Conservation (phyloP, 2,329 filamentous ascomycete genomes). For the Myriosclerotinia scirpicola region DNA sequence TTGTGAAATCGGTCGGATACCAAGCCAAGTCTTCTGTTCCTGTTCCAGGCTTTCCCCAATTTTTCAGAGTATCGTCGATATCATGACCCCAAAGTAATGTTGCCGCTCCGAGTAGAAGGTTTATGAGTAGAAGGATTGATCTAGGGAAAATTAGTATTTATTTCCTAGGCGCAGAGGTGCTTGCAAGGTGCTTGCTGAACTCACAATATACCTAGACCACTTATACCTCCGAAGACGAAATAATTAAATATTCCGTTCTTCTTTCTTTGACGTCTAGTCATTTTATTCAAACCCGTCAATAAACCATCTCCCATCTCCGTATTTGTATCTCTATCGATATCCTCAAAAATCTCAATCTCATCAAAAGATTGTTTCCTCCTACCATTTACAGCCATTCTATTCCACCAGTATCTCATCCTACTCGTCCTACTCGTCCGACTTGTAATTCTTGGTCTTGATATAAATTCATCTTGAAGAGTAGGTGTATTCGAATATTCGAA, state of each 20-base stretch:
- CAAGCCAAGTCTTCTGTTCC: slow-evolving; percentile 45
- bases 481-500: slow-evolving; percentile 26
- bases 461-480: slow-evolving; percentile 27
- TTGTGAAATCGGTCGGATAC: slow-evolving; percentile 54
- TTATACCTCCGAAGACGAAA: slow-evolving; percentile 43
- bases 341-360: slow-evolving; percentile 4
- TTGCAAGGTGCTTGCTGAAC: slow-evolving; percentile 25
- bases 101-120: slow-evolving; percentile 39
- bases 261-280: slow-evolving; percentile 22
- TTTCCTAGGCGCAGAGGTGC: no score
- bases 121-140: slow-evolving; percentile 41
- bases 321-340: slow-evolving; percentile 12
- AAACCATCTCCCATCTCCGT: slow-evolving; percentile 19
- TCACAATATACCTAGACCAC: slow-evolving; percentile 43
- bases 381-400: slow-evolving; percentile 7
- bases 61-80: slow-evolving; percentile 38
- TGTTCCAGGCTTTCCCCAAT: slow-evolving; percentile 44
- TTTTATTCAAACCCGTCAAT: slow-evolving; percentile 22
- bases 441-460: slow-evolving; percentile 17
- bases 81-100: slow-evolving; percentile 39
- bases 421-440: slow-evolving; percentile 23
- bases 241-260: slow-evolving; percentile 36
- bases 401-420: slow-evolving; percentile 25
- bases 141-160: slow-evolving; percentile 29
- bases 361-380: slow-evolving; percentile 18